Evolutionary conservation across 2,329 filamentous ascomycete genomes (phyloP).

Genomic region (Boeremia lycopersici): DNA sequence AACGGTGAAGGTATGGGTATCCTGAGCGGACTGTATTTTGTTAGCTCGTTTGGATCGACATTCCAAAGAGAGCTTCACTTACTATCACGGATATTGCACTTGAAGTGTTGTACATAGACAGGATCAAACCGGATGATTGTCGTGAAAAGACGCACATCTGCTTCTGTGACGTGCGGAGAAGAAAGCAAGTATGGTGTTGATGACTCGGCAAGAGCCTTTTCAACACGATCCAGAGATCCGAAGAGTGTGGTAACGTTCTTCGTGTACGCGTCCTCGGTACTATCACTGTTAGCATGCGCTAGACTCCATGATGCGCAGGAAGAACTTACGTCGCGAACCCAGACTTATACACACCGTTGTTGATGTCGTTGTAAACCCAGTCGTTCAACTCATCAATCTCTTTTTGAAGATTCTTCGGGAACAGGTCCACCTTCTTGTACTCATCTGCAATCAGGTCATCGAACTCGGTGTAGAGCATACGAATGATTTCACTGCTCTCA

Average conservation of each 20-base stretch:
- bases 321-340: slow-evolving; percentile 56
- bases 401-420: slow-evolving; percentile 52
- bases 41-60: background rate
- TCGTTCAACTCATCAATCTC: slow-evolving; percentile 58
- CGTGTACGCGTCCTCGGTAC: slow-evolving; percentile 57
- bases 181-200: slow-evolving; percentile 56
- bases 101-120: slow-evolving; percentile 66
- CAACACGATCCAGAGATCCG: slow-evolving; percentile 55
- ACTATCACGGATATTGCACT: slow-evolving; percentile 81
- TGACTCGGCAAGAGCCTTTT: slow-evolving; percentile 49
- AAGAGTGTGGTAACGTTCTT: slow-evolving; percentile 55
- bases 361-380: slow-evolving; percentile 60
- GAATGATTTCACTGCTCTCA: slow-evolving; percentile 89
- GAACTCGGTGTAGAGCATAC: slow-evolving; percentile 86
- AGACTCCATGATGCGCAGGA: background rate
- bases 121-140: slow-evolving; percentile 68
- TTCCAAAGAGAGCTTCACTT: background rate
- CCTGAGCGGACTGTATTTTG: slow-evolving; percentile 61
- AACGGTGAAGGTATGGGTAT: slow-evolving; percentile 79
- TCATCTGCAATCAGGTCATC: slow-evolving; percentile 60
- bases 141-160: slow-evolving; percentile 58
- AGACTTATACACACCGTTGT: slow-evolving; percentile 59
- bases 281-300: slow-evolving; percentile 9
- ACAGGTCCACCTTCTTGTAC: slow-evolving; percentile 52
- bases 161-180: slow-evolving; percentile 53